Conservation (phyloP, 352 stramenopile genomes). For the Globisporangium perplexum region DNA sequence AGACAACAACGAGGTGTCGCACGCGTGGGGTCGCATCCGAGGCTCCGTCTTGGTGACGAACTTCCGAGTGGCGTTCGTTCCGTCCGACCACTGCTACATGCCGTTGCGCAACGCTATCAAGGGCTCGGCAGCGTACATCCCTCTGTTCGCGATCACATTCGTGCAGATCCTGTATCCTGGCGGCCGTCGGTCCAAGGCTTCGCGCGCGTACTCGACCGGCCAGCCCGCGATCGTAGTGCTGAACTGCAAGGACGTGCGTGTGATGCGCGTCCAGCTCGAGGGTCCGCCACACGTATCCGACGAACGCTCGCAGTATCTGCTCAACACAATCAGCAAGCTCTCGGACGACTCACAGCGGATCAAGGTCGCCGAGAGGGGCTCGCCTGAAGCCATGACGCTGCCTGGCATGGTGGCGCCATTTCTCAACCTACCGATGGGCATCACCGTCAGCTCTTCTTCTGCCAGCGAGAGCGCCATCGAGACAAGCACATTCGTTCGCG, state of each 20-base stretch:
- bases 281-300: slow-evolving; percentile 40
- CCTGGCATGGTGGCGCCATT: neutral
- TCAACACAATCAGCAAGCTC: slow-evolving; percentile 43
- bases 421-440: slow-evolving; percentile 7
- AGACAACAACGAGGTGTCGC: slow-evolving; percentile 50
- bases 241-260: slow-evolving; percentile 74
- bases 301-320: slow-evolving; percentile 40
- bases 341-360: slow-evolving; percentile 59
- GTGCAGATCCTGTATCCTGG: slow-evolving; percentile 54
- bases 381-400: neutral
- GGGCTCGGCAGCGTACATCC: slow-evolving; percentile 56
- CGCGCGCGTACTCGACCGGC: slow-evolving; percentile 41
- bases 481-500: neutral
- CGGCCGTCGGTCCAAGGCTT: slow-evolving; percentile 48
- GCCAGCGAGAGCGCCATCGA: slow-evolving; percentile 6
- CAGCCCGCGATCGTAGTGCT: slow-evolving; percentile 53
- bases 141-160: slow-evolving; percentile 64
- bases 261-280: slow-evolving; percentile 66
- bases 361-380: slow-evolving; percentile 17
- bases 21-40: slow-evolving; percentile 59
- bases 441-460: neutral
- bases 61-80: slow-evolving; percentile 70
- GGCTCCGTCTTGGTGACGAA: slow-evolving; percentile 68
- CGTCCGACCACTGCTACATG: slow-evolving; percentile 43
- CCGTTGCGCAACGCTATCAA: slow-evolving; percentile 30